These are phyloP conservation scores for Rhizodiscina lignyota DNA, from an alignment of 495 filamentous ascomycete genomes.

Conservation along the genomic window DNA sequence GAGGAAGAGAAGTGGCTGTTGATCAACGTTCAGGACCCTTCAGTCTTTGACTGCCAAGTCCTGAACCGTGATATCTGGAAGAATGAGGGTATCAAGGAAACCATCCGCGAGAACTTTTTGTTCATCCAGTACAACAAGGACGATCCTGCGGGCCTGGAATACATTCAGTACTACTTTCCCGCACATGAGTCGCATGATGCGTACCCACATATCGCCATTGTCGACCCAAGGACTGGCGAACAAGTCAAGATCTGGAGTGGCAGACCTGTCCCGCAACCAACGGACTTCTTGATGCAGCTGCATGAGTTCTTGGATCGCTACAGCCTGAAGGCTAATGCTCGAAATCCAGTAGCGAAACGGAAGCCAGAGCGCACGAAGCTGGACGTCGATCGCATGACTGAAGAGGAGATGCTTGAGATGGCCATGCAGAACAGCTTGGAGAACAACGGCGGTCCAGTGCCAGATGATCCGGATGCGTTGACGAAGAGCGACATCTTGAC, in stretches of 20 bases:
- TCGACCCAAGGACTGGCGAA: constrained; percentile 90
- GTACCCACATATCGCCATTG: constrained; percentile 88
- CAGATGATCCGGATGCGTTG: constrained; percentile 69
- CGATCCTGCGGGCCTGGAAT: constrained; percentile 41
- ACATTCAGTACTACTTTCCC: constrained; percentile 81
- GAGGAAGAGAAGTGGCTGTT: constrained; percentile 83
- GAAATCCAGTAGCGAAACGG: constrained; percentile 76
- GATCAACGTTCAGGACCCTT: constrained; percentile 85
- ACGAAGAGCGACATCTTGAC: constrained; percentile 37
- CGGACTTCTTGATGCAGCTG: constrained; percentile 78
- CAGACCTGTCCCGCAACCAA: constrained; percentile 51
- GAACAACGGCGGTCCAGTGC: constrained; percentile 15
- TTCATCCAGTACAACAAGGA: constrained; percentile 85
- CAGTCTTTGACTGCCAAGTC: constrained; percentile 80
- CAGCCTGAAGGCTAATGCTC: constrained; percentile 68
- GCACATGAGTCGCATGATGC: constrained; percentile 48
- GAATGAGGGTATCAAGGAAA: constrained; percentile 52
- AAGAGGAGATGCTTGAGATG: constrained; percentile 92
- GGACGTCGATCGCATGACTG: constrained; percentile 75
- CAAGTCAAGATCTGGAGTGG: constrained; percentile 95
- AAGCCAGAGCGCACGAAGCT: constrained; percentile 53
- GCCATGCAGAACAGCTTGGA: constrained; percentile 75
- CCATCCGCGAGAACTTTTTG: constrained; percentile 81
- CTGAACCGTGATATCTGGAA: constrained; percentile 96
- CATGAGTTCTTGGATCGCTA: constrained; percentile 94